Percentiles rank a stretch among this genome's conserved stretches.
These are phyloP conservation scores for Epichloe hybrida DNA, from an alignment of 2,329 filamentous ascomycete genomes.

Conservation along the genomic window DNA sequence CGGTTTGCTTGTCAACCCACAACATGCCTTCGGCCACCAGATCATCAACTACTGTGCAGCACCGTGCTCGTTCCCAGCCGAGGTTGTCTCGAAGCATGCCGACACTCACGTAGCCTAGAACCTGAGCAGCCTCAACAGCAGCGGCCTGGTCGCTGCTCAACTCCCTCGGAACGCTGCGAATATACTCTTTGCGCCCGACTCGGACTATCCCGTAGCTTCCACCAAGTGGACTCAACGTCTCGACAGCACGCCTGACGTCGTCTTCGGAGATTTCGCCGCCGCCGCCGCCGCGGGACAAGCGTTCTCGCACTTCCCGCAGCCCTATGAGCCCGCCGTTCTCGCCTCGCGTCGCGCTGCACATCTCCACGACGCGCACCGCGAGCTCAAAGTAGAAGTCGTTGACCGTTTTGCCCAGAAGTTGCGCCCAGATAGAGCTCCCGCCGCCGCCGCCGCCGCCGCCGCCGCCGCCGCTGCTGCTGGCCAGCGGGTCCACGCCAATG, in stretches of 20 bases:
- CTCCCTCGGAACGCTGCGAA: slow-evolving; percentile 87
- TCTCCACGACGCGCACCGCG: slow-evolving; percentile 86
- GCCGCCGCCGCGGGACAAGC: slow-evolving; percentile 50
- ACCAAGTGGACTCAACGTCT: slow-evolving; percentile 73
- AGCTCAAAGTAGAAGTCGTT: slow-evolving; percentile 99
- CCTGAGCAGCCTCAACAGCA: slow-evolving; percentile 80
- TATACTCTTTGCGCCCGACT: slow-evolving; percentile 75
- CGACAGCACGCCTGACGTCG: slow-evolving; percentile 80
- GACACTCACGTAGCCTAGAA: slow-evolving; percentile 80
- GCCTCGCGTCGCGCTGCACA: slow-evolving; percentile 70
- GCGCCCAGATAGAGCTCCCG: slow-evolving; percentile 69
- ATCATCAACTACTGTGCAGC: slow-evolving; percentile 84
- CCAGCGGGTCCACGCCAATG: slow-evolving; percentile 89
- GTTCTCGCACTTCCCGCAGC: slow-evolving; percentile 64
- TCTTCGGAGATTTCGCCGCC: slow-evolving; percentile 77
- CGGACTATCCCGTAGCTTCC: slow-evolving; percentile 75
- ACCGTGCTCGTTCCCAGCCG: slow-evolving; percentile 69
- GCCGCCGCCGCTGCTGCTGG: slow-evolving; percentile 26
- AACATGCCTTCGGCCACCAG: slow-evolving; percentile 78
- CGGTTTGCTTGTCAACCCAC: slow-evolving; percentile 79
- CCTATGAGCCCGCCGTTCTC: slow-evolving; percentile 92
- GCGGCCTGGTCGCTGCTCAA: slow-evolving; percentile 88
- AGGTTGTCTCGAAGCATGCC: slow-evolving; percentile 82
- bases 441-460: slow-evolving; percentile 15
- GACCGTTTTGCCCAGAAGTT: slow-evolving; percentile 79